A percentile compares a stretch with the other conserved stretches of the same genome.
Evolutionary conservation across 352 stramenopile genomes (phyloP).

Genomic region (Phytophthora lateralis): DNA sequence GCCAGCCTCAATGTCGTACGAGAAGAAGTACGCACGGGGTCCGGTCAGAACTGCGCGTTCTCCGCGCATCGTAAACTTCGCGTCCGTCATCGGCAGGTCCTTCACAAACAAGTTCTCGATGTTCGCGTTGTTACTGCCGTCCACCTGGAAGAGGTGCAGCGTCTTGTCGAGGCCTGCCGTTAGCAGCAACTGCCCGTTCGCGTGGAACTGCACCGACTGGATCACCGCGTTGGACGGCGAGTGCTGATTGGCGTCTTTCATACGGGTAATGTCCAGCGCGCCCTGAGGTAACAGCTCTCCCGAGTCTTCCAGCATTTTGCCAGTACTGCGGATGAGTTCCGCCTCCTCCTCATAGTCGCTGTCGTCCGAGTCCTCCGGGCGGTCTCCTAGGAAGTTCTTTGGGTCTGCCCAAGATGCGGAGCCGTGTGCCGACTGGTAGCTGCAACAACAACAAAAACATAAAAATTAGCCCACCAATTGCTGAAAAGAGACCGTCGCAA

Average conservation of each 20-base stretch:
- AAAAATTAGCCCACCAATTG: not conserved
- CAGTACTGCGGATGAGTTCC: slow-evolving; percentile 57
- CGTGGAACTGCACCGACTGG: slow-evolving; percentile 90
- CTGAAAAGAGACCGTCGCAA: not conserved
- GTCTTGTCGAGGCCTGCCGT: slow-evolving; percentile 93
- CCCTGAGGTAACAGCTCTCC: slow-evolving; percentile 65
- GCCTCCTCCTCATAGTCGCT: slow-evolving; percentile 71
- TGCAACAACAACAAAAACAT: slow-evolving; percentile 25
- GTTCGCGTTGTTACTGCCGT: slow-evolving; percentile 88
- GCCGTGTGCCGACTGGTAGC: slow-evolving; percentile 62
- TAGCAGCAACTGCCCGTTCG: slow-evolving; percentile 86
- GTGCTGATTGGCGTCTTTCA: slow-evolving; percentile 94
- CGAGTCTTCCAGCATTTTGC: slow-evolving; percentile 58
- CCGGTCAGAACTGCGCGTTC: slow-evolving; percentile 91
- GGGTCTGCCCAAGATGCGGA: slow-evolving; percentile 76
- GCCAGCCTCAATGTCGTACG: slow-evolving; percentile 94
- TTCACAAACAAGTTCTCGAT: slow-evolving; percentile 91
- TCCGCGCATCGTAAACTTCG: slow-evolving; percentile 83
- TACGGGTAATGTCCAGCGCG: slow-evolving; percentile 67
- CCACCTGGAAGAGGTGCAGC: slow-evolving; percentile 93
- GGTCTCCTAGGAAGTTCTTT: slow-evolving; percentile 63
- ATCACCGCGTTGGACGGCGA: slow-evolving; percentile 85
- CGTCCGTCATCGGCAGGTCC: slow-evolving; percentile 89
- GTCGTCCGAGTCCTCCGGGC: slow-evolving; percentile 34
- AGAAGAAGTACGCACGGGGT: slow-evolving; percentile 96